These are phyloP conservation scores for Pythium plurisporium DNA, from an alignment of 352 stramenopile genomes.

Conservation along the genomic window DNA sequence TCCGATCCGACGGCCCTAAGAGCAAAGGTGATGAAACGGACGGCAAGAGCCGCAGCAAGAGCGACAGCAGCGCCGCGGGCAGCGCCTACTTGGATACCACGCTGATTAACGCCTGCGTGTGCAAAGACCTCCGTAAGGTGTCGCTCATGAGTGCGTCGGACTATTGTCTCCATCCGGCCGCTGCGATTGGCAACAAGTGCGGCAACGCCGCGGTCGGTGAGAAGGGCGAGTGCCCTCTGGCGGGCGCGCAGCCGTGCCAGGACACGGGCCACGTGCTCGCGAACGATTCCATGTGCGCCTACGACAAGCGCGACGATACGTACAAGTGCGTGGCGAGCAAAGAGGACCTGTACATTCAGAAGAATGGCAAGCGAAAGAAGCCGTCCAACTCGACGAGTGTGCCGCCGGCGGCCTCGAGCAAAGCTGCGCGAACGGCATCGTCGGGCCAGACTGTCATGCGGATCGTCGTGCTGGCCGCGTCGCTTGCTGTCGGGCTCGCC, in stretches of 20 bases:
- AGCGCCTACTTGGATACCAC: slow-evolving; percentile 4
- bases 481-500: slow-evolving; percentile 9
- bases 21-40: too few relatives aligned
- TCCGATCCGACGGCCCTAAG: too few relatives aligned
- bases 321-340: slow-evolving; percentile 74
- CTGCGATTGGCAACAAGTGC: slow-evolving; percentile 54
- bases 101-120: slow-evolving; percentile 19
- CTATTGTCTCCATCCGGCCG: slow-evolving; percentile 52
- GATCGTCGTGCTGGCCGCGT: slow-evolving; percentile 1
- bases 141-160: slow-evolving; percentile 71
- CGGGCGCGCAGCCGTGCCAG: slow-evolving; percentile 51
- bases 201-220: slow-evolving; percentile 50
- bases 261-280: slow-evolving; percentile 50
- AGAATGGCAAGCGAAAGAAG: slow-evolving; percentile 40
- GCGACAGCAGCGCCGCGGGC: neutral
- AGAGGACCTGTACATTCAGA: slow-evolving; percentile 57
- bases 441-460: neutral
- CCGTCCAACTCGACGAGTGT: neutral
- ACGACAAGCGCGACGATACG: slow-evolving; percentile 55
- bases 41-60: too few relatives aligned
- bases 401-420: neutral
- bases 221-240: slow-evolving; percentile 47
- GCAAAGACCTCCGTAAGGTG: slow-evolving; percentile 26
- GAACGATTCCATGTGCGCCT: slow-evolving; percentile 53
- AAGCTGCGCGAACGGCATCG: neutral